These are phyloP conservation scores for Capsella rubella DNA, from an alignment of 441 rosid genomes.

Conservation along the genomic window DNA sequence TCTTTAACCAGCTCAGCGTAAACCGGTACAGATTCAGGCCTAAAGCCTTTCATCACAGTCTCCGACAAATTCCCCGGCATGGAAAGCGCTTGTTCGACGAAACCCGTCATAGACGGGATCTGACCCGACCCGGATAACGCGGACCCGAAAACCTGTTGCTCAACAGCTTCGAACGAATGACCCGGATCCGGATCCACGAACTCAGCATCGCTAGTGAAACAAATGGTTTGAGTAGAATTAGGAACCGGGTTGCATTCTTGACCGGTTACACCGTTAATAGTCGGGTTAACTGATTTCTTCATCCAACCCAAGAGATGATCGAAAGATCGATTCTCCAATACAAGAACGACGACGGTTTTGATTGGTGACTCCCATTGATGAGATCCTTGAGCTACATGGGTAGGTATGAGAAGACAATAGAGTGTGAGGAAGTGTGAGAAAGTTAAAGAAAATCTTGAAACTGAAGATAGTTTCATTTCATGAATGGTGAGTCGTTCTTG, in stretches of 20 bases:
- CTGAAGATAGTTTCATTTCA: slow-evolving; percentile 39
- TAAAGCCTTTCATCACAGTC: slow-evolving; percentile 88
- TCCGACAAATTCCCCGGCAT: slow-evolving; percentile 73
- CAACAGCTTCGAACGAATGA: slow-evolving; percentile 91
- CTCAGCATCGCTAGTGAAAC: slow-evolving; percentile 84
- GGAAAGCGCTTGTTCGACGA: slow-evolving; percentile 83
- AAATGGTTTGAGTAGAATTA: slow-evolving; percentile 51
- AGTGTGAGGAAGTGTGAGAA: slow-evolving; percentile 56
- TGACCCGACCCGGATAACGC: slow-evolving; percentile 43
- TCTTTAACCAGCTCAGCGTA: slow-evolving; percentile 67
- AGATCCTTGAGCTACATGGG: slow-evolving; percentile 45
- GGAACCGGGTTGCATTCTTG: slow-evolving; percentile 83
- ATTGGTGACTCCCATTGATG: slow-evolving; percentile 70
- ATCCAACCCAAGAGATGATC: slow-evolving; percentile 98
- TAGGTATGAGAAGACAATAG: slow-evolving; percentile 45
- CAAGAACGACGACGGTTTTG: slow-evolving; percentile 83
- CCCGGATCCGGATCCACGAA: slow-evolving; percentile 98
- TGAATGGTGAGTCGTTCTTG: slow-evolving; percentile 9
- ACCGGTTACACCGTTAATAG: slow-evolving; percentile 86
- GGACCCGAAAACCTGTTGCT: slow-evolving; percentile 76
- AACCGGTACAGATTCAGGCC: slow-evolving; percentile 75
- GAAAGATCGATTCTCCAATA: slow-evolving; percentile 94
- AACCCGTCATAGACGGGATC: slow-evolving; percentile 86
- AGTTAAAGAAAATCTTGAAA: slow-evolving; percentile 46
- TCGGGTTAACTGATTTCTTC: slow-evolving; percentile 75